phyloP scores from a whole-genome alignment of 768 basidiomycete genomes.

The Xerocomellus chrysenteron region DNA sequence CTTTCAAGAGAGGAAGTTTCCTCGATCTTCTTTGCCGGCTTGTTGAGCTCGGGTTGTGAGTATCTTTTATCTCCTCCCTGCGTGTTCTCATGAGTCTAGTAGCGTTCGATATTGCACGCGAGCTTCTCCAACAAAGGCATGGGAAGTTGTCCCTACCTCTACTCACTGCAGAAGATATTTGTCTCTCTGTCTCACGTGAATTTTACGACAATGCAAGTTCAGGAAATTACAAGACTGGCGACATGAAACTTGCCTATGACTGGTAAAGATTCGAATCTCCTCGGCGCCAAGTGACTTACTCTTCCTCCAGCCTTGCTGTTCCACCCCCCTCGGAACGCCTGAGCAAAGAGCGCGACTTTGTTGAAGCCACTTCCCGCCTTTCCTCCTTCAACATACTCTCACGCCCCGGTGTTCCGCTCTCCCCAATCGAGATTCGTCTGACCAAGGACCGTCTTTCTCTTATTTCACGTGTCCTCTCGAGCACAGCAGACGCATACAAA shows the following conservation, averaged over 20 bases:
- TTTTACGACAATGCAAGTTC: slow-evolving; percentile 93
- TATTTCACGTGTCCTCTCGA: slow-evolving; percentile 82
- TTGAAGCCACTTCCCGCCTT: slow-evolving; percentile 95
- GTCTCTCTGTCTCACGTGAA: slow-evolving; percentile 78
- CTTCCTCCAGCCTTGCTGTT: slow-evolving; percentile 65
- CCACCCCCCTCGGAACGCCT: slow-evolving; percentile 63
- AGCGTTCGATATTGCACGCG: slow-evolving; percentile 71
- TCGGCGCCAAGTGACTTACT: slow-evolving; percentile 1
- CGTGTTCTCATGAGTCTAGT: slow-evolving; percentile 9
- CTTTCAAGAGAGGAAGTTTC: slow-evolving; percentile 69
- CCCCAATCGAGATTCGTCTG: slow-evolving; percentile 91
- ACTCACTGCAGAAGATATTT: slow-evolving; percentile 68
- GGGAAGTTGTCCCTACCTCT: slow-evolving; percentile 48
- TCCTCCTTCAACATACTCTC: slow-evolving; percentile 88
- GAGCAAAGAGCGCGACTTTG: slow-evolving; percentile 79
- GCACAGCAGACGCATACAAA: slow-evolving; percentile 84
- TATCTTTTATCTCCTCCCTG: slow-evolving; percentile 21
- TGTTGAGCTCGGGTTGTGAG: slow-evolving; percentile 87
- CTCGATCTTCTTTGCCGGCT: slow-evolving; percentile 81
- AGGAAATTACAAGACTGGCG: slow-evolving; percentile 89
- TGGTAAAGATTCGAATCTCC: slow-evolving; percentile 53
- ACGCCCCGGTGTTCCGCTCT: slow-evolving; percentile 70
- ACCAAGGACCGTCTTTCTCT: slow-evolving; percentile 86
- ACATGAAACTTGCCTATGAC: slow-evolving; percentile 96
- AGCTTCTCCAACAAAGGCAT: slow-evolving; percentile 51